Conservation (phyloP, 768 basidiomycete genomes). For the Kwoniella botswanensis region DNA sequence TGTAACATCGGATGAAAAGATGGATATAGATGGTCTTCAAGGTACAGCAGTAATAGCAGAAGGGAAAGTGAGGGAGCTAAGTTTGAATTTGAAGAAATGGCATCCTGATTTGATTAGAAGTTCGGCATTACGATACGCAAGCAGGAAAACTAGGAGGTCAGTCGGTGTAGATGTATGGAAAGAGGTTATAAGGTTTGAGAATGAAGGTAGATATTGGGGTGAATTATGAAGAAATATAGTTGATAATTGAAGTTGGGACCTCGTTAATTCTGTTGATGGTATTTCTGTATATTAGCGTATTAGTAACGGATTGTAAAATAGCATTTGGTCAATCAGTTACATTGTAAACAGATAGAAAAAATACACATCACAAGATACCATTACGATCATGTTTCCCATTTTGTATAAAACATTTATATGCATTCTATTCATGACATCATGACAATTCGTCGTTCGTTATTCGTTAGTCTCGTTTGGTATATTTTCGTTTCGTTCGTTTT, state of each 20-base stretch:
- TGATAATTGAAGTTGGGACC: background rate
- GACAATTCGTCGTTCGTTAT: too few species aligned
- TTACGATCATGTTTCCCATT: background rate
- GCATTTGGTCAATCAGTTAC: too few species aligned
- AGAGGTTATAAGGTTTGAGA: constrained; percentile 21
- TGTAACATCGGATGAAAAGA: background rate
- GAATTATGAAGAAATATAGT: constrained; percentile 4
- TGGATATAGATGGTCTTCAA: background rate
- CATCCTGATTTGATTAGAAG: constrained; percentile 10
- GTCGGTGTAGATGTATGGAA: constrained; percentile 19
- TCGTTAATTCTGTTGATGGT: background rate
- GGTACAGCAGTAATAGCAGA: background rate
- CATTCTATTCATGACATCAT: background rate
- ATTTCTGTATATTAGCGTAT: background rate
- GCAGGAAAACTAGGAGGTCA: constrained; percentile 9
- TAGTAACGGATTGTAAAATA: background rate
- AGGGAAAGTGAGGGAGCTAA: background rate
- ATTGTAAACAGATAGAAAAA: too few species aligned
- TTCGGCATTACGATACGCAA: constrained; percentile 11
- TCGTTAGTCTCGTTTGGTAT: background rate
- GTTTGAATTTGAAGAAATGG: background rate
- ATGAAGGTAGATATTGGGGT: constrained; percentile 9
- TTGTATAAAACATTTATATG: background rate
- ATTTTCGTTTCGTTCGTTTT: background rate
- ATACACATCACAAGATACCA: constrained; percentile 19